These are phyloP conservation scores for Silene noctiflora DNA, from an alignment of 179 eudicot species.

Conservation along the genomic window DNA sequence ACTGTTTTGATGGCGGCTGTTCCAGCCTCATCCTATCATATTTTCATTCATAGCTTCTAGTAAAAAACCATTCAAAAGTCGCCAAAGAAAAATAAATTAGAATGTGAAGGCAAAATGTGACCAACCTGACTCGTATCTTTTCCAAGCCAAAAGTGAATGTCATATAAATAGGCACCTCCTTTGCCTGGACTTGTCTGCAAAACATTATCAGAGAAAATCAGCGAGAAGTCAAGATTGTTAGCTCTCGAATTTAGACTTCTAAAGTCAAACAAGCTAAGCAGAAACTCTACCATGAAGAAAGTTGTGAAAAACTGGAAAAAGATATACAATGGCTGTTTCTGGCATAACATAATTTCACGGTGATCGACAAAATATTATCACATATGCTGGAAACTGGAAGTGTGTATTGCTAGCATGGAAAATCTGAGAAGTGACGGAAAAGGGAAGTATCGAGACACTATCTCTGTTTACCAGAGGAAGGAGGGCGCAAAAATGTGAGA, in stretches of 20 bases:
- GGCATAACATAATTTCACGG: neutral
- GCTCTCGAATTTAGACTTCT: neutral
- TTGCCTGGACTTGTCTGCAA: conserved; percentile 79
- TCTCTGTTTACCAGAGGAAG: neutral
- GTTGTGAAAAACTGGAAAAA: neutral
- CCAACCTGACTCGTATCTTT: conserved; percentile 96
- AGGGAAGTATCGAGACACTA: neutral
- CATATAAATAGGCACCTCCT: conserved; percentile 92
- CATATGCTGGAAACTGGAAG: no score
- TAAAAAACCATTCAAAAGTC: conserved; percentile 14
- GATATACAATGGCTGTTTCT: neutral
- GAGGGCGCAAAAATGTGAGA: neutral
- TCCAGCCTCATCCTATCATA: conserved; percentile 87
- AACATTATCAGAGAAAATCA: conserved; percentile 13
- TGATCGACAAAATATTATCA: neutral
- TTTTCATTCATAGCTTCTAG: neutral
- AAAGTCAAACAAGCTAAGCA: neutral
- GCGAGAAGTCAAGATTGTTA: conserved; percentile 2
- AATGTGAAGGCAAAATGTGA: conserved; percentile 2
- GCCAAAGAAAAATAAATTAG: conserved; percentile 3
- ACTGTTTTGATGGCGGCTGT: conserved; percentile 97
- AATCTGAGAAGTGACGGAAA: neutral
- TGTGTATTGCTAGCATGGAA: no score
- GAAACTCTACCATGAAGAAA: neutral
- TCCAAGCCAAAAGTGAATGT: conserved; percentile 98